Evolutionary conservation across 768 basidiomycete species (phyloP).

Genomic region (Psilocybe sp.): DNA sequence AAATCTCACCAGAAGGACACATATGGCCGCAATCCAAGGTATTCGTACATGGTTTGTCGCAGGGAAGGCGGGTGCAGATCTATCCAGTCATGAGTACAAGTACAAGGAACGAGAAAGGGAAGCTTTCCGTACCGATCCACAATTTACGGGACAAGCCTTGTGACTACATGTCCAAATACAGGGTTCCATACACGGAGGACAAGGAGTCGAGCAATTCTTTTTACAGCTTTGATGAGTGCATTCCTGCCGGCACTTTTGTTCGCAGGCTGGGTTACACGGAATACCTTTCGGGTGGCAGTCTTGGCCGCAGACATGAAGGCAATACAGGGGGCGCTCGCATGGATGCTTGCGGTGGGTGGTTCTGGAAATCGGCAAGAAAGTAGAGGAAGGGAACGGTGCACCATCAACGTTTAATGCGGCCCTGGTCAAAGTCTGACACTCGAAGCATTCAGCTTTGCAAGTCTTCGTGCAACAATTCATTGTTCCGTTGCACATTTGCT

Average conservation of each 20-base stretch:
- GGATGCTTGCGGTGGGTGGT: slow-evolving; percentile 30
- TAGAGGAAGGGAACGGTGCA: neutral
- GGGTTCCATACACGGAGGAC: slow-evolving; percentile 58
- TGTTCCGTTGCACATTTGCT: slow-evolving; percentile 34
- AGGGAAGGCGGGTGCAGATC: slow-evolving; percentile 66
- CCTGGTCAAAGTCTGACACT: slow-evolving; percentile 37
- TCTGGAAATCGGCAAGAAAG: slow-evolving; percentile 18
- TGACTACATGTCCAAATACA: slow-evolving; percentile 65
- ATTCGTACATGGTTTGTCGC: slow-evolving; percentile 50
- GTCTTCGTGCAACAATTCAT: slow-evolving; percentile 52
- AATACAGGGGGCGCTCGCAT: slow-evolving; percentile 51
- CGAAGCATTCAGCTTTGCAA: slow-evolving; percentile 46
- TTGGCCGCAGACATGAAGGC: slow-evolving; percentile 50
- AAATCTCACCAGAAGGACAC: slow-evolving; percentile 59
- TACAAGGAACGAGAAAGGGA: neutral
- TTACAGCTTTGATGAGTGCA: slow-evolving; percentile 55
- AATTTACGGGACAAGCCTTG: slow-evolving; percentile 54
- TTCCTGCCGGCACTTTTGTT: slow-evolving; percentile 45
- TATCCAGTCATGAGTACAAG: slow-evolving; percentile 17
- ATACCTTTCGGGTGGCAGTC: slow-evolving; percentile 45
- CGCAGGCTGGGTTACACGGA: slow-evolving; percentile 45
- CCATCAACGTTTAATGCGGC: neutral
- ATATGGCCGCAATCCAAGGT: slow-evolving; percentile 54
- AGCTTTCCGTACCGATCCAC: slow-evolving; percentile 56
- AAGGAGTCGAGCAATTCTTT: slow-evolving; percentile 46